phyloP scores from a whole-genome alignment of 202 grass and related monocot species.

The Brachypodium distachyon region DNA sequence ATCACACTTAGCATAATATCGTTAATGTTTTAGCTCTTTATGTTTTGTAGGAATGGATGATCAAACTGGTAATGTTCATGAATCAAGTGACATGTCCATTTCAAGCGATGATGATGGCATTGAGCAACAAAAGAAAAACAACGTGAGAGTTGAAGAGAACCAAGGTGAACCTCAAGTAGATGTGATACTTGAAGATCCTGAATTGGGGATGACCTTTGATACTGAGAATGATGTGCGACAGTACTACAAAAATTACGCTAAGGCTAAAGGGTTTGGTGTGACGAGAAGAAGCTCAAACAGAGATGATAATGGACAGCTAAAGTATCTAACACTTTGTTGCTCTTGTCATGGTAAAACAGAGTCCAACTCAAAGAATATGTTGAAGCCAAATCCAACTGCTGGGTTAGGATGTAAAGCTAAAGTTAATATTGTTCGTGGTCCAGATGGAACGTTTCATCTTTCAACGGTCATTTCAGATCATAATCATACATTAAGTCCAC shows the following conservation, averaged over 20 bases:
- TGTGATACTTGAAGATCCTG: neutral
- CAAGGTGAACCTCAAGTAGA: neutral
- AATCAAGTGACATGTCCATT: no score
- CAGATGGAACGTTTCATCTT: neutral
- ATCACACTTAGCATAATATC: no score
- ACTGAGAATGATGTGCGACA: neutral
- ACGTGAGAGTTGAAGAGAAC: neutral
- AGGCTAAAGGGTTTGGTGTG: neutral
- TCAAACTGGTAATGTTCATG: no score
- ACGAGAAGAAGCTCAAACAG: neutral
- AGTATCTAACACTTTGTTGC: neutral
- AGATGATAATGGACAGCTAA: neutral
- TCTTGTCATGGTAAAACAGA: neutral
- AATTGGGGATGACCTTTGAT: neutral
- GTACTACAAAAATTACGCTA: neutral
- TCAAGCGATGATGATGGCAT: neutral
- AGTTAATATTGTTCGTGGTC: no score
- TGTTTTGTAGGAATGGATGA: no score
- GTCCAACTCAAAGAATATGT: neutral
- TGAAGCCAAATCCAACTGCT: neutral
- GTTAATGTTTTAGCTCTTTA: no score
- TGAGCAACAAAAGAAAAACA: neutral
- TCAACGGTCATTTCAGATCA: neutral
- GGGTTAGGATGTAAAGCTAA: neutral
- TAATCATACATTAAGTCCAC: neutral